Evolutionary conservation across 805 yeast species (phyloP).

Genomic region (Torulaspora indica): DNA sequence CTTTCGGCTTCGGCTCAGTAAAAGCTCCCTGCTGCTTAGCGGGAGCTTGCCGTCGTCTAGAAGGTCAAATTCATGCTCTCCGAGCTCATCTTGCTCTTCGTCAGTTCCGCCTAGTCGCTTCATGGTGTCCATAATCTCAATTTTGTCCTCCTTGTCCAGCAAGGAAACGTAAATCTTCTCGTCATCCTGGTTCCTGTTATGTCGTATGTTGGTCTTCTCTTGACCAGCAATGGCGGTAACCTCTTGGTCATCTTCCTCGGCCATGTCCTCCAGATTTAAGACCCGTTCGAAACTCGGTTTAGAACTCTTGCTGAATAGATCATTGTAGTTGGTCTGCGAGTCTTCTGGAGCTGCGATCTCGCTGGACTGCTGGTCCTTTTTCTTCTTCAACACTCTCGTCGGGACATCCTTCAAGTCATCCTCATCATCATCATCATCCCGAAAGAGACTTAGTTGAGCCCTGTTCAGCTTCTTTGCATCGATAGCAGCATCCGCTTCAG

Average conservation of each 20-base stretch:
- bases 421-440: conserved; percentile 10
- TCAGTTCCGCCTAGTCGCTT: conserved; percentile 18
- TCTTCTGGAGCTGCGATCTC: not conserved
- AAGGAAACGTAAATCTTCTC: conserved; percentile 30
- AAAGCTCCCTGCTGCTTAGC: conserved; percentile 19
- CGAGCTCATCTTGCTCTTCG: conserved; percentile 14
- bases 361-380: not conserved
- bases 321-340: conserved; percentile 3
- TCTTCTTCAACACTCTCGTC: conserved; percentile 6
- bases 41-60: conserved; percentile 31
- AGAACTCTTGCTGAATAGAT: conserved; percentile 6
- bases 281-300: conserved; percentile 1
- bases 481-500: not conserved
- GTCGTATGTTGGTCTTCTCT: no score
- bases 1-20: conserved; percentile 11
- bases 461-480: conserved; percentile 1
- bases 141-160: conserved; percentile 28
- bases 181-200: not conserved
- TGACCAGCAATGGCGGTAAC: not conserved
- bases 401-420: conserved; percentile 7
- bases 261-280: conserved; percentile 24
- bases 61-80: conserved; percentile 14
- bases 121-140: conserved; percentile 24
- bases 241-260: conserved; percentile 4
- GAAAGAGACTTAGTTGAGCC: conserved; percentile 4